Conservation (phyloP, 805 yeast species). For the Spathaspora arborariae region DNA sequence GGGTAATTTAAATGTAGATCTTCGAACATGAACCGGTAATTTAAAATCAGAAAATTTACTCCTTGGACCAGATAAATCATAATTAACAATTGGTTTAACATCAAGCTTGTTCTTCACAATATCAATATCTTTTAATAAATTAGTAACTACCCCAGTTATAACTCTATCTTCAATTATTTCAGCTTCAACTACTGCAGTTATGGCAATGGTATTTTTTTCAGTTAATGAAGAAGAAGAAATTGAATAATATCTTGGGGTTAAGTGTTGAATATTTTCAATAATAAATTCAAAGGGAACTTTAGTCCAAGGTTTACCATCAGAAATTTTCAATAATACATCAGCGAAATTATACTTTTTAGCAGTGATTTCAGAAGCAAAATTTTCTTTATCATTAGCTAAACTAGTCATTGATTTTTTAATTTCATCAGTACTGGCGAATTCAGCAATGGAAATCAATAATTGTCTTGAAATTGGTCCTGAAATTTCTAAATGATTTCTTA, state of each 20-base stretch:
- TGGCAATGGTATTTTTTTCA: conserved; percentile 70
- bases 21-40: conserved; percentile 88
- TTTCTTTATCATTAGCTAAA: conserved; percentile 64
- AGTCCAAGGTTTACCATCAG: conserved; percentile 67
- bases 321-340: conserved; percentile 61
- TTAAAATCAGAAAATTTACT: conserved; percentile 47
- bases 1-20: conserved; percentile 92
- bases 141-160: conserved; percentile 89
- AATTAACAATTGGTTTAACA: conserved; percentile 48
- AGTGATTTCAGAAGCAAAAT: conserved; percentile 65
- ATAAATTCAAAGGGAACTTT: conserved; percentile 79
- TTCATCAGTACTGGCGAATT: conserved; percentile 73
- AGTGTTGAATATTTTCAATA: conserved; percentile 72
- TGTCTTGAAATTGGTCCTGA: conserved; percentile 94
- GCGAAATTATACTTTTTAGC: conserved; percentile 65
- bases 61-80: conserved; percentile 85
- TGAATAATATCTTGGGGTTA: conserved; percentile 95
- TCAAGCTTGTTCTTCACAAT: conserved; percentile 49
- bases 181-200: conserved; percentile 91
- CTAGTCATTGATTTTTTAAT: conserved; percentile 45
- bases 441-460: conserved; percentile 64
- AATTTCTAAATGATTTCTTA: conserved; percentile 85
- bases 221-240: conserved; percentile 84
- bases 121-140: conserved; percentile 73
- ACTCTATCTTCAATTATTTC: conserved; percentile 25